Evolutionary conservation across 106 monocot species (phyloP).

Genomic region (Posidonia australis): DNA sequence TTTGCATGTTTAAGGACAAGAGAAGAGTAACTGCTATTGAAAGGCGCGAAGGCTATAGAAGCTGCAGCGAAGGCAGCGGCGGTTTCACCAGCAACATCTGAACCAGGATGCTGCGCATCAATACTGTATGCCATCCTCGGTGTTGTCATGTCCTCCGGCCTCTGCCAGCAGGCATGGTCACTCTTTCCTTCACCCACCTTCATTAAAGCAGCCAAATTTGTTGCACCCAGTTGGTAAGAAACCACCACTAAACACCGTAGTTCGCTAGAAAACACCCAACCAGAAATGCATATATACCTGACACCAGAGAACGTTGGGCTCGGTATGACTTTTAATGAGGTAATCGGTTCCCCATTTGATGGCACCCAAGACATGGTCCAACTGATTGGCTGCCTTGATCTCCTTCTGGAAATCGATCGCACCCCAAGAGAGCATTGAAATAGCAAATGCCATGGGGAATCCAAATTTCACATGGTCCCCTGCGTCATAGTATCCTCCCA

Average conservation of each 20-base stretch:
- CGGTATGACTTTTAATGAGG: slow-evolving; percentile 70
- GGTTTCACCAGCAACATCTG: slow-evolving; percentile 71
- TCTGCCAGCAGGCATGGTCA: slow-evolving; percentile 84
- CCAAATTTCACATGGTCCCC: slow-evolving; percentile 98
- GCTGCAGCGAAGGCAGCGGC: slow-evolving; percentile 90
- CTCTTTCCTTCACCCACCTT: slow-evolving; percentile 84
- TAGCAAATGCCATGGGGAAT: slow-evolving; percentile 67
- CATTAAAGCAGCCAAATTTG: background rate
- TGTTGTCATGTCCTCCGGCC: slow-evolving; percentile 85
- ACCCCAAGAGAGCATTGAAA: slow-evolving; percentile 77
- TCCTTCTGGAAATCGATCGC: slow-evolving; percentile 72
- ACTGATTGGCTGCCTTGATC: slow-evolving; percentile 41
- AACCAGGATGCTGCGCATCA: slow-evolving; percentile 49
- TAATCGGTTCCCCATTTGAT: slow-evolving; percentile 92
- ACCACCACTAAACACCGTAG: background rate
- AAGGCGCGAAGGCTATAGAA: slow-evolving; percentile 63
- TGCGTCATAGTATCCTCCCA: slow-evolving; percentile 89
- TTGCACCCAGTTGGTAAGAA: background rate
- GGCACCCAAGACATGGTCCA: slow-evolving; percentile 45
- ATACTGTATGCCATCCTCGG: slow-evolving; percentile 61
- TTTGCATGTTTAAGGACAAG: slow-evolving; percentile 63
- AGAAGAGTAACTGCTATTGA: slow-evolving; percentile 51
- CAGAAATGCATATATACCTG: slow-evolving; percentile 61
- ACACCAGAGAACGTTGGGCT: slow-evolving; percentile 66
- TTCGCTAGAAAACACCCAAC: too few relatives aligned